A percentile compares a stretch with the other conserved stretches of the same genome.
phyloP scores from a whole-genome alignment of 352 stramenopile species.

The Phytophthora podocarpi region DNA sequence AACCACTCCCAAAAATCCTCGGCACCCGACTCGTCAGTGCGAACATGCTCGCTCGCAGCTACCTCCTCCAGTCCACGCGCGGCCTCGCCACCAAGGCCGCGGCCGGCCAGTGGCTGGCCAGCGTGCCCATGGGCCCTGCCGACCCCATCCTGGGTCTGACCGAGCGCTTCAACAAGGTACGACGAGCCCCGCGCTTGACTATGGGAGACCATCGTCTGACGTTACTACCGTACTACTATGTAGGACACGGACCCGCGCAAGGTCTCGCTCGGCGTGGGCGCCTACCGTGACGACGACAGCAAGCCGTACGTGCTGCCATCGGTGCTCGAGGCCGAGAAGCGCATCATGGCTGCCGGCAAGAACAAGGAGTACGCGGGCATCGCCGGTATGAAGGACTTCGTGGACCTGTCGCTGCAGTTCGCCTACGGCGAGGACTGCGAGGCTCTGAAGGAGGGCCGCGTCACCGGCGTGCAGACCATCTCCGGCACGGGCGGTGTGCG shows the following conservation, averaged over 20 bases:
- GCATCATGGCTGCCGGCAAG: slow-evolving; percentile 91
- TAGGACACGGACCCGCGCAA: slow-evolving; percentile 94
- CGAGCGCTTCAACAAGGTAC: slow-evolving; percentile 90
- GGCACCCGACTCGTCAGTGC: background rate
- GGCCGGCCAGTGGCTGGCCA: slow-evolving; percentile 68
- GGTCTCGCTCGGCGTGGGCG: slow-evolving; percentile 98
- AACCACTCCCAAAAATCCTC: slow-evolving; percentile 37
- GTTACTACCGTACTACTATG: background rate
- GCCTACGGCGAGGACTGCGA: slow-evolving; percentile 96
- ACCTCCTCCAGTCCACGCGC: slow-evolving; percentile 41
- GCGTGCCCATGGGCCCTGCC: slow-evolving; percentile 93
- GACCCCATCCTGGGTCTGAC: slow-evolving; percentile 98
- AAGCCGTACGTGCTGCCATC: slow-evolving; percentile 97
- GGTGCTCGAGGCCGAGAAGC: slow-evolving; percentile 96
- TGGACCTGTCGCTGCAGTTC: slow-evolving; percentile 95
- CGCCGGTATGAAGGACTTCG: slow-evolving; percentile 95
- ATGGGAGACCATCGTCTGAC: background rate
- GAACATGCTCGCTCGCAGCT: slow-evolving; percentile 41
- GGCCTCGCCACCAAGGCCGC: slow-evolving; percentile 49
- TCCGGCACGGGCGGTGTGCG: slow-evolving; percentile 98
- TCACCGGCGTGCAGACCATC: slow-evolving; percentile 97
- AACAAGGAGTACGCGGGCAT: slow-evolving; percentile 99
- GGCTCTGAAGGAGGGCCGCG: slow-evolving; percentile 88
- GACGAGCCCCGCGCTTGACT: background rate
- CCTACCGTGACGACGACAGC: slow-evolving; percentile 95